These are phyloP conservation scores for Fremontodendron californicum DNA, from an alignment of 345 rosid species.

Conservation along the genomic window DNA sequence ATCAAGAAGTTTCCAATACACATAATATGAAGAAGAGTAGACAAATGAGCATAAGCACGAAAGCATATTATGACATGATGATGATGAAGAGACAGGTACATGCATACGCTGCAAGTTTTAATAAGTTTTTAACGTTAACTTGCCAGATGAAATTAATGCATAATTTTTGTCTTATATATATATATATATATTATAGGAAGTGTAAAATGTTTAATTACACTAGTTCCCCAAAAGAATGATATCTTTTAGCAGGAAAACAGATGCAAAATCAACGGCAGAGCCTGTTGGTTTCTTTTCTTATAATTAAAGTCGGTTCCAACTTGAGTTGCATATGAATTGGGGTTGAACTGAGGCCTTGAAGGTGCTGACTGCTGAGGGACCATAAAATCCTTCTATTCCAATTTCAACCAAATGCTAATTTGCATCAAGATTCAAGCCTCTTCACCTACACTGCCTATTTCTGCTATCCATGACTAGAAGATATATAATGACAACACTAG, in stretches of 20 bases:
- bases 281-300: conserved; percentile 83
- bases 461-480: conserved; percentile 75
- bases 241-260: conserved; percentile 76
- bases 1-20: not conserved
- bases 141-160: no score
- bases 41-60: not conserved
- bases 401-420: conserved; percentile 89
- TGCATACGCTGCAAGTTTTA: not conserved
- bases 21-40: not conserved
- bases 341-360: conserved; percentile 65
- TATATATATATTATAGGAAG: not conserved
- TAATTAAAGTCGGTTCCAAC: conserved; percentile 97
- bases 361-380: conserved; percentile 86
- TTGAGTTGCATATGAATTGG: conserved; percentile 80
- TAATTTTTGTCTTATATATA: not conserved
- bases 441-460: conserved; percentile 78
- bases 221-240: conserved; percentile 1
- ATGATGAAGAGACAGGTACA: not conserved
- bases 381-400: conserved; percentile 90
- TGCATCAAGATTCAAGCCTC: conserved; percentile 73
- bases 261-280: conserved; percentile 80
- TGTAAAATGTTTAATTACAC: not conserved
- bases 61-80: no score
- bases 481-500: not conserved
- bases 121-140: not conserved